Percentiles rank a stretch among this genome's conserved stretches.
phyloP scores from a whole-genome alignment of 108 stramenopile species.

The Stephanodiscus minutulus region DNA sequence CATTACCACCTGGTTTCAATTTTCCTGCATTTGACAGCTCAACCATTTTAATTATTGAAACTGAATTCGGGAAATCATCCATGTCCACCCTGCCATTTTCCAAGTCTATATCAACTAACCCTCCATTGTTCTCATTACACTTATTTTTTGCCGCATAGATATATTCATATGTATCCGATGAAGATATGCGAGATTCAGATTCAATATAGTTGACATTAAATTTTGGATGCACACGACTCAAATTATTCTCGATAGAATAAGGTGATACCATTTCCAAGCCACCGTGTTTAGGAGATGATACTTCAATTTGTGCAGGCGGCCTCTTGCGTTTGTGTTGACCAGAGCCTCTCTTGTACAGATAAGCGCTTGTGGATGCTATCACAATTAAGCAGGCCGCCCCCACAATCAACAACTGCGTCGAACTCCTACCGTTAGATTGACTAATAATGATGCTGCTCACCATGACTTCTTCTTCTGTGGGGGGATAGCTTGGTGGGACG shows the following conservation, averaged over 20 bases:
- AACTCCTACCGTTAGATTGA: constrained; percentile 8
- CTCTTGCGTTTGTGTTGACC: constrained; percentile 1
- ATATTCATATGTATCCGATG: neutral
- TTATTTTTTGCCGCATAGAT: neutral
- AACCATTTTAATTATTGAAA: neutral
- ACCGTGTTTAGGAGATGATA: constrained; percentile 8
- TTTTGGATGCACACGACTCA: neutral
- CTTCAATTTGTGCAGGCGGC: constrained; percentile 17
- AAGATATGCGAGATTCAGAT: neutral
- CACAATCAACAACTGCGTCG: constrained; percentile 31
- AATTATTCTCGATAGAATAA: neutral
- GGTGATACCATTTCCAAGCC: constrained; percentile 15
- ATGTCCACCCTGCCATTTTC: constrained; percentile 6
- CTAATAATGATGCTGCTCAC: constrained; percentile 18
- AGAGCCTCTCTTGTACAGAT: constrained; percentile 19
- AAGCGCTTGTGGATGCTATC: constrained; percentile 26
- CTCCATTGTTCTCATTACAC: neutral
- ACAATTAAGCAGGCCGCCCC: constrained; percentile 29
- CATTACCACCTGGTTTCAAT: too few species aligned
- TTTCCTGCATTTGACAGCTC: neutral
- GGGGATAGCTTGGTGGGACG: constrained; percentile 12
- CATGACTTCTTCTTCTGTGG: neutral
- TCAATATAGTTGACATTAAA: constrained; percentile 1
- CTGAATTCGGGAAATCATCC: constrained; percentile 5
- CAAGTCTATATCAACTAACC: constrained; percentile 14